Base-by-base conservation (phyloP, 2,329 filamentous ascomycete species). In the Colletotrichum euphorbiae region DNA sequence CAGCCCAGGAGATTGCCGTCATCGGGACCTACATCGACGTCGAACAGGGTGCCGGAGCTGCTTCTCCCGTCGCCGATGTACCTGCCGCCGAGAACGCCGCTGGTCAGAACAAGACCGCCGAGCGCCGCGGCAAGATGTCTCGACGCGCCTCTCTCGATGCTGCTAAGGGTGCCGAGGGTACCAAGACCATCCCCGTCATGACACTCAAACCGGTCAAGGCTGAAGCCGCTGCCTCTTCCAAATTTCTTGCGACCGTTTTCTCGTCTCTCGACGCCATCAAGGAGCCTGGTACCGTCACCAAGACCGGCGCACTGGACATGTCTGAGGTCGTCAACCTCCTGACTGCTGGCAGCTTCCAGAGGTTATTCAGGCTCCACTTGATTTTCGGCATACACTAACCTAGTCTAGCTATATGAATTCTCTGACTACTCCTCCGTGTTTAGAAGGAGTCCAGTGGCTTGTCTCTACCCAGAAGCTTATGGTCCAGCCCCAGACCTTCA, bases 391-490 rank as follows among this genome's bases (percentile, higher is more conserved):
- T 9, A 21, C 3, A 19, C 61, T 63, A 54, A 67, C 54, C 9
- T 17, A 4, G 6, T 38, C 11, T 55, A 80, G 77, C 24, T 83
- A 85, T 74, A 73, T 78, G 2, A 83, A 83, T 28, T 84, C 82
- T 4, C 77, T 85, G 40, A 85, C 83, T 12, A 85, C 83, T 8
- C 83, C 83, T 19, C 83, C 83, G 3, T 85, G 83, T 77, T 76
- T 76, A 13, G 83, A 85, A 72, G 79, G 78, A 21, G 82, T 85
- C 33, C 74, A 74, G 67, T 85, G 83, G 83, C 79, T 83, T 60
- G 82, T 85, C 7, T 78, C 80, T n/a, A 80, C 81, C 4, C 74
- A 80, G 62, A 79, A 78, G 56, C 77, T 84, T 36, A 66, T 72
- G 46, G 71, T 85, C 45, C 78, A 79, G 4, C 72, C 76, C 8